Percentiles rank a stretch among this genome's conserved stretches.
phyloP scores from a whole-genome alignment of 495 filamentous ascomycete genomes.

The Poronia punctata region DNA sequence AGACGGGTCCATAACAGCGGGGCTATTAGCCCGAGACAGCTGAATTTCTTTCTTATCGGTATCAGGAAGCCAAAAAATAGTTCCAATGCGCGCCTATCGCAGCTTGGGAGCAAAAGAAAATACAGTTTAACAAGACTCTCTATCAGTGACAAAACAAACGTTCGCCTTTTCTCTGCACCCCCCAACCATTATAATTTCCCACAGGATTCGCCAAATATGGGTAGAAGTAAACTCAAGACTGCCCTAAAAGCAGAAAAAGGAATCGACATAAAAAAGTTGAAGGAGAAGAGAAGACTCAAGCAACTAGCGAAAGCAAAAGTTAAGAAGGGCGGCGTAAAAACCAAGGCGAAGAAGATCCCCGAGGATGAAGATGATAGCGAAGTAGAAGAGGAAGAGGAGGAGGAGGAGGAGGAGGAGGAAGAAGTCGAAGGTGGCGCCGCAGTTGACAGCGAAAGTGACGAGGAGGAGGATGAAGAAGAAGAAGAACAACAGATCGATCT shows the following conservation, averaged over 20 bases:
- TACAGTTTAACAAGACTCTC: too few species aligned
- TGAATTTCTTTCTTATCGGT: slow-evolving; percentile 8
- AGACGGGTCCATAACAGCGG: too few species aligned
- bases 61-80: slow-evolving; percentile 4
- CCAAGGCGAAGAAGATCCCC: slow-evolving; percentile 28
- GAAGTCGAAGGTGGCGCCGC: slow-evolving; percentile 14
- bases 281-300: slow-evolving; percentile 45
- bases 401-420: slow-evolving; percentile 36
- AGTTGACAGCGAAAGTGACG: slow-evolving; percentile 11
- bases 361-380: slow-evolving; percentile 32
- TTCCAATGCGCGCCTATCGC: slow-evolving; percentile 4
- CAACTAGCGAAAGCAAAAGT: slow-evolving; percentile 50
- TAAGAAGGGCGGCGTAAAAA: slow-evolving; percentile 27
- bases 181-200: slow-evolving; percentile 6
- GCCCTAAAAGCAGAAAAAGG: slow-evolving; percentile 63
- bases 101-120: slow-evolving; percentile 8
- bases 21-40: too few species aligned
- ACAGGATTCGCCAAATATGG: slow-evolving; percentile 22
- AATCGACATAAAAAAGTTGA: slow-evolving; percentile 60
- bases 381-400: slow-evolving; percentile 37
- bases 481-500: slow-evolving; percentile 16
- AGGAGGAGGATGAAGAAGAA: slow-evolving; percentile 11
- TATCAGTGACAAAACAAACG: too few species aligned
- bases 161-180: slow-evolving; percentile 3
- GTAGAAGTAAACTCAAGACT: slow-evolving; percentile 55